phyloP scores from a whole-genome alignment of 768 basidiomycete species.

The Xerocomus spinulosus region DNA sequence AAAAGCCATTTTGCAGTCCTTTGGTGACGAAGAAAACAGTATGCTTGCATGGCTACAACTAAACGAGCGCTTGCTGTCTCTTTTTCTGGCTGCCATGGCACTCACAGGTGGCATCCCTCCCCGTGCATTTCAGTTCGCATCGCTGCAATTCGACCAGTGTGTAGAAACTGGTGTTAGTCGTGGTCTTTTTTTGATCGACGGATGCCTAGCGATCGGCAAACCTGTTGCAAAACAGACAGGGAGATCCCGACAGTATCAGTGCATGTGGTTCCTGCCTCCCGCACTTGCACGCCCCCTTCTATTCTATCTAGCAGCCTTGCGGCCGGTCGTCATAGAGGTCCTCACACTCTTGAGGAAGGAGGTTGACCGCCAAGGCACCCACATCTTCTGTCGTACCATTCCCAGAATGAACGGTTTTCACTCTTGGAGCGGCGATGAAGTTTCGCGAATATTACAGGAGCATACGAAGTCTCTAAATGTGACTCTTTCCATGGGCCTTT shows the following conservation, averaged over 20 bases:
- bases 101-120: neutral
- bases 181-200: neutral
- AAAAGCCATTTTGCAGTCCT: neutral
- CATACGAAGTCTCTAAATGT: neutral
- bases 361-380: neutral
- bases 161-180: neutral
- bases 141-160: neutral
- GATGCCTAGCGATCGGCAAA: neutral
- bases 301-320: neutral
- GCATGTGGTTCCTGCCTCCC: neutral
- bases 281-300: neutral
- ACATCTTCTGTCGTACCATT: neutral
- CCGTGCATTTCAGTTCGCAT: neutral
- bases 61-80: neutral
- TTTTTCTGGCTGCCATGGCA: neutral
- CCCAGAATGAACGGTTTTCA: neutral
- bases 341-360: neutral
- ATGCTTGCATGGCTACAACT: neutral
- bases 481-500: neutral
- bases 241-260: neutral
- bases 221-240: neutral
- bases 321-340: neutral
- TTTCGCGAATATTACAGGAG: neutral
- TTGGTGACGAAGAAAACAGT: neutral
- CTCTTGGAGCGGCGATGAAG: neutral